Base-by-base conservation (phyloP, 371 early-diverging fungal species). In the Cokeromyces recurvatus region DNA sequence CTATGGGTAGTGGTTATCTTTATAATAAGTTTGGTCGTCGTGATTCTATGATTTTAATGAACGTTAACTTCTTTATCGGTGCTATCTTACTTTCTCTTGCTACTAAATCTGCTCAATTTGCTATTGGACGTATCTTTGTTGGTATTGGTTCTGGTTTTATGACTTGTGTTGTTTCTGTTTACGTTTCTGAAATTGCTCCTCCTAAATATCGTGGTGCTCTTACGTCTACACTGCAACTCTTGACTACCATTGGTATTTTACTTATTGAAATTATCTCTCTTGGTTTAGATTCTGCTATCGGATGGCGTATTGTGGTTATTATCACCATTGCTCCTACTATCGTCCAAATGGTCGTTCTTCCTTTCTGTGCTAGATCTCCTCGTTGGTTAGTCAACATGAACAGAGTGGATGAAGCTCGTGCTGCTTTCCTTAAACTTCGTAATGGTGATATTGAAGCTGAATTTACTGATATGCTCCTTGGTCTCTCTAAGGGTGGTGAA, bases 121-220 rank as follows among this genome's bases (percentile, higher is more conserved):
- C 41, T 41, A 22, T 46, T 15, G 40, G 92, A 0, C 84, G 95
- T 43, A 71, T 95, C 53, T 53, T 92, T 27, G 74, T 84, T 38
- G 97, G 97, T 44, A 62, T 92, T 43, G 94, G 83, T 7, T 78
- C 87, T 32, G 96, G 95, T 20, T 69, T 87, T 12, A 82, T 85
- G 44, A 85, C 90, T 37, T 87, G 83, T 31, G 82, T 82, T 12
- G 84, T 90, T 3, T 82, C 91, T 4, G 78, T 84, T 22, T 95
- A 94, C 52, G 77, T 94, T 31, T 81, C 83, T 16, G 91, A 92
- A 59, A 82, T 93, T 37, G 59, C 92, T 3, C 89, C 92, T 2
- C 70, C 78, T 1, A 66, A 74, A n/a, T 64, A 63, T 17, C 80
- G 92, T 57, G 95, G 92, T 24, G 71, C 80, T n/a, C 66, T 89